These are phyloP conservation scores for Hanseniaspora mollemarum DNA, from an alignment of 805 yeast genomes.

Conservation along the genomic window DNA sequence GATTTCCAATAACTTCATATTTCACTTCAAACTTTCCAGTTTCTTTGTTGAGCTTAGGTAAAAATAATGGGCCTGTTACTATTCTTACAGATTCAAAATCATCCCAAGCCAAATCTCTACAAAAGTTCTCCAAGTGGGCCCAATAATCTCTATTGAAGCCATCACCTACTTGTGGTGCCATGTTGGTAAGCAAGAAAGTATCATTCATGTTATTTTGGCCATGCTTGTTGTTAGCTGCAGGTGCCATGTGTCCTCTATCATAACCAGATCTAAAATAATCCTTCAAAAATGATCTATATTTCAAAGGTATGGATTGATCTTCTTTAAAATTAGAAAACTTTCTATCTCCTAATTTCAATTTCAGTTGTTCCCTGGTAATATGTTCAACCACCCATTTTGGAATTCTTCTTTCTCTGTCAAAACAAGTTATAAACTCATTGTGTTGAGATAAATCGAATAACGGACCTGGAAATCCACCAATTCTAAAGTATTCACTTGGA, in stretches of 20 bases:
- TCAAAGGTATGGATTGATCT: conserved; percentile 67
- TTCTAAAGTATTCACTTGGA: conserved; percentile 75
- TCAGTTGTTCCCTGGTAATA: conserved; percentile 60
- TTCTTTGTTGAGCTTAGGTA: conserved; percentile 58
- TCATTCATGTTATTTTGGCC: conserved; percentile 89
- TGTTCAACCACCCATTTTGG: conserved; percentile 87
- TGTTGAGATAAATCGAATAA: conserved; percentile 68
- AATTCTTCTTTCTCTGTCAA: conserved; percentile 70
- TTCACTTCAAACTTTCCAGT: conserved; percentile 79
- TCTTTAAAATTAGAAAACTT: conserved; percentile 74
- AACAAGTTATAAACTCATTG: conserved; percentile 73
- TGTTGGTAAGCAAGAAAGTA: conserved; percentile 79
- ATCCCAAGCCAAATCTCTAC: conserved; percentile 55
- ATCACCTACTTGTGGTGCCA: conserved; percentile 94
- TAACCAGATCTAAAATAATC: conserved; percentile 93
- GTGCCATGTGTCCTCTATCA: conserved; percentile 95
- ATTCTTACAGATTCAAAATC: conserved; percentile 66
- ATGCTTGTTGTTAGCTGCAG: conserved; percentile 94
- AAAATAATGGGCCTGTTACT: conserved; percentile 85
- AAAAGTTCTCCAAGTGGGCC: conserved; percentile 92
- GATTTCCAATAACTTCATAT: conserved; percentile 91
- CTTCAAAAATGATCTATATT: conserved; percentile 61
- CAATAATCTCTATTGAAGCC: conserved; percentile 96
- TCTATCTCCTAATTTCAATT: conserved; percentile 52
- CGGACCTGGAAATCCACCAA: conserved; percentile 87